Conservation (phyloP, 2,329 filamentous ascomycete genomes). For the Trichoderma semiorbis region DNA sequence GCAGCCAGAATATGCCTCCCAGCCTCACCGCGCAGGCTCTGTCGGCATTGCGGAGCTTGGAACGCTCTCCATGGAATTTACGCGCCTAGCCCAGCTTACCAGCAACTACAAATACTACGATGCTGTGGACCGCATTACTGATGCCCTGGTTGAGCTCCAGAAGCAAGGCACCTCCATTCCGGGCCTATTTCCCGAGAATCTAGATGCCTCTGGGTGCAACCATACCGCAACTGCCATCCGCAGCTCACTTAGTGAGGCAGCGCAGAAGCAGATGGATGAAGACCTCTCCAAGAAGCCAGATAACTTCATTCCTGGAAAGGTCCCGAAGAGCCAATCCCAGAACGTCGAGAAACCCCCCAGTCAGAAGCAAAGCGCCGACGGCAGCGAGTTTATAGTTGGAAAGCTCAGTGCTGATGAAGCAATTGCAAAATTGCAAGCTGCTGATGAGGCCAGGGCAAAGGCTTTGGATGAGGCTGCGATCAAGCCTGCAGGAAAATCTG, state of each 20-base stretch:
- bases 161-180: constrained; percentile 63
- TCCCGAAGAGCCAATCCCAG: not conserved
- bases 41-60: constrained; percentile 70
- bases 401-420: not conserved
- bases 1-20: constrained; percentile 61
- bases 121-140: constrained; percentile 79
- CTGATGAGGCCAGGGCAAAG: not conserved
- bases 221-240: constrained; percentile 40
- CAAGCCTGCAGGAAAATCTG: not conserved
- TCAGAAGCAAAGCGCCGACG: not conserved
- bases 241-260: constrained; percentile 32
- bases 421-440: not conserved
- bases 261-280: constrained; percentile 35
- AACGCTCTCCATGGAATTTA: constrained; percentile 83
- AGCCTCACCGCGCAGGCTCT: constrained; percentile 59
- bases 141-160: constrained; percentile 74
- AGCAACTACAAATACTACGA: constrained; percentile 82
- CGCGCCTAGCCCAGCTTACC: constrained; percentile 80
- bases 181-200: constrained; percentile 73
- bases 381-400: constrained; percentile 11
- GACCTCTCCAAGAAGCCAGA: constrained; percentile 28
- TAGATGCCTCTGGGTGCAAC: constrained; percentile 81
- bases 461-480: not conserved
- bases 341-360: not conserved
- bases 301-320: constrained; percentile 24